These are phyloP conservation scores for Pestalotiopsis sp. DNA, from an alignment of 2,329 filamentous ascomycete species.

Conservation along the genomic window DNA sequence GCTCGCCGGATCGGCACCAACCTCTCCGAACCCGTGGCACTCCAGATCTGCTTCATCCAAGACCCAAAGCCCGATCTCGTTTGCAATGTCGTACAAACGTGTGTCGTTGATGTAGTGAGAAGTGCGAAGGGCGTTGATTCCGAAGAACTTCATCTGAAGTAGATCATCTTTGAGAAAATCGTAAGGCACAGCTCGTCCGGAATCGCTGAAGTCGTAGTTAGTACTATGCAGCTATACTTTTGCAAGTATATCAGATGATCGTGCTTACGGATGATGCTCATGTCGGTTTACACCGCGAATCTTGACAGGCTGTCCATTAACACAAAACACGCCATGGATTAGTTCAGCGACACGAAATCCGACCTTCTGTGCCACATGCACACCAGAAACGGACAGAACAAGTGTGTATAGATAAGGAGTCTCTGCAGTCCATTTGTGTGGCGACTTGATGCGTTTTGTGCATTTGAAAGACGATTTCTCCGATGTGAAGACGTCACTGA, in stretches of 20 bases:
- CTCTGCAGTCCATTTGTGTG: constrained; percentile 71
- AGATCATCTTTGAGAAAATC: constrained; percentile 65
- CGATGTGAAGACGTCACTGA: constrained; percentile 25
- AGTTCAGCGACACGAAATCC: constrained; percentile 68
- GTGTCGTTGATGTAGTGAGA: constrained; percentile 68
- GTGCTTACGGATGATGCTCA: constrained; percentile 61
- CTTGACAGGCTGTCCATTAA: constrained; percentile 67
- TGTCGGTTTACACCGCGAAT: constrained; percentile 72
- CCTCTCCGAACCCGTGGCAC: constrained; percentile 52
- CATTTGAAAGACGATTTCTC: constrained; percentile 43
- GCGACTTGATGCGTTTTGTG: constrained; percentile 42
- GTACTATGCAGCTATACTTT: background rate
- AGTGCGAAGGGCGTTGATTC: constrained; percentile 71
- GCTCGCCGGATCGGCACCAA: constrained; percentile 44
- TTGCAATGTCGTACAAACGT: constrained; percentile 61
- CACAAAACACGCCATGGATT: constrained; percentile 60
- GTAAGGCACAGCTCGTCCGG: constrained; percentile 63
- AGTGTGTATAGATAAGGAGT: constrained; percentile 64
- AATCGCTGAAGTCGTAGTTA: constrained; percentile 28
- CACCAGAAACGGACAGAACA: constrained; percentile 36
- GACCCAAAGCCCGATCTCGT: constrained; percentile 66
- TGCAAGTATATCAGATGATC: background rate
- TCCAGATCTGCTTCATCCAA: constrained; percentile 61
- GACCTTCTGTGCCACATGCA: constrained; percentile 53
- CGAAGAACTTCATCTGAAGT: constrained; percentile 67